A percentile compares a stretch with the other conserved stretches of the same genome.
These are phyloP conservation scores for Magnusiomyces suaveolens DNA, from an alignment of 1,139 yeast genomes.

Conservation along the genomic window DNA sequence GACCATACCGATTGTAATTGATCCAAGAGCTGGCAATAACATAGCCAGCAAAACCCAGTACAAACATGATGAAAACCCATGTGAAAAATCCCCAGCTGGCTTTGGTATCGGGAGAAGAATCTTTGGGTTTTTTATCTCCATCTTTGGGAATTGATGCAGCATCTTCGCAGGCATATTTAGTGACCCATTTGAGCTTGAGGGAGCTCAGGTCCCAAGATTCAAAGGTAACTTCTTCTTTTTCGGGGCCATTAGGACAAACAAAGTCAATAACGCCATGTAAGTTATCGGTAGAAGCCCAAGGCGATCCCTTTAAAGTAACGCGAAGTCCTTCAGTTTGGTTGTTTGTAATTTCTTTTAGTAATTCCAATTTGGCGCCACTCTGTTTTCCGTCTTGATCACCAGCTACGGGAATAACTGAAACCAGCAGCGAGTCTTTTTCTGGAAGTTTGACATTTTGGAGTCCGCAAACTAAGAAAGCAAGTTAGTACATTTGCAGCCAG, in stretches of 20 bases:
- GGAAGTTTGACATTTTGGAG: slow-evolving; percentile 37
- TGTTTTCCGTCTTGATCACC: slow-evolving; percentile 26
- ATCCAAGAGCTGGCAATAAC: slow-evolving; percentile 76
- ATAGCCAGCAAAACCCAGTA: slow-evolving; percentile 59
- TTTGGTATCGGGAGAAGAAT: too few relatives aligned
- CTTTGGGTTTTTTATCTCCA: slow-evolving; percentile 11
- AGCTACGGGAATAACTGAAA: slow-evolving; percentile 49
- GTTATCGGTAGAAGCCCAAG: slow-evolving; percentile 58
- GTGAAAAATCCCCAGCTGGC: slow-evolving; percentile 33
- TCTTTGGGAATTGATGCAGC: slow-evolving; percentile 6
- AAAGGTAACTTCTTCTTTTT: slow-evolving; percentile 28
- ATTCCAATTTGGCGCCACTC: slow-evolving; percentile 20
- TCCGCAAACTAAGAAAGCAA: slow-evolving; percentile 33
- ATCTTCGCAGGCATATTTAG: slow-evolving; percentile 30
- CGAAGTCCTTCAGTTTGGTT: slow-evolving; percentile 36
- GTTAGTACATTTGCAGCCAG: slow-evolving; percentile 2
- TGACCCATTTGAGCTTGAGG: slow-evolving; percentile 30
- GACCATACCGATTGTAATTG: slow-evolving; percentile 36
- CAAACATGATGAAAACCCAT: slow-evolving; percentile 40
- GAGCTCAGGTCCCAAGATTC: slow-evolving; percentile 32
- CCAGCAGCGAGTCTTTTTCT: slow-evolving; percentile 36
- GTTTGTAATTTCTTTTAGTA: slow-evolving; percentile 16
- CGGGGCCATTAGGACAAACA: slow-evolving; percentile 40
- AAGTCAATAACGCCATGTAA: slow-evolving; percentile 46
- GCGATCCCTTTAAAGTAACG: slow-evolving; percentile 44